Conservation (phyloP, 148 eudicot genomes). For the Rhododendron kiyosumense region DNA sequence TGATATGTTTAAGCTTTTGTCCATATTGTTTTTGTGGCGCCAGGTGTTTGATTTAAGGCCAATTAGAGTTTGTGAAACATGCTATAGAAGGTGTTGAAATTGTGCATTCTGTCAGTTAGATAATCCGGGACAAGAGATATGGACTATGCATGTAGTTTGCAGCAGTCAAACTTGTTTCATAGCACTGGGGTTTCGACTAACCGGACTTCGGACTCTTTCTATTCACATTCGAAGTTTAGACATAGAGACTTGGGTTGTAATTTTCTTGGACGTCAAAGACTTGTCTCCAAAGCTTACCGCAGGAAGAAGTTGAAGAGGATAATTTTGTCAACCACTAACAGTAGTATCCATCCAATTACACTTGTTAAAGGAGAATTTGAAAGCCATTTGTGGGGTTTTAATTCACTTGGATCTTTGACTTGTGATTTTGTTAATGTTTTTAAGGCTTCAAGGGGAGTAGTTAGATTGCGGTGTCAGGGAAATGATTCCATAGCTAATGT, state of each 20-base stretch:
- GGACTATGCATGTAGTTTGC: slow-evolving; percentile 61
- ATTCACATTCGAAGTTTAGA: slow-evolving; percentile 25
- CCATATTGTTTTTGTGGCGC: slow-evolving; percentile 9
- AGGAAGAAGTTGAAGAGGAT: slow-evolving; percentile 38
- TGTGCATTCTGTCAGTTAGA: background rate
- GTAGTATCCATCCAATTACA: slow-evolving; percentile 8
- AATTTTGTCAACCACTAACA: slow-evolving; percentile 13
- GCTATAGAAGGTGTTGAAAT: background rate
- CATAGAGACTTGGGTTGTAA: slow-evolving; percentile 26
- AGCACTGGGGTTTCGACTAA: slow-evolving; percentile 35
- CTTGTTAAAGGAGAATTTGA: slow-evolving; percentile 21
- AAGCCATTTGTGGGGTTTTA: slow-evolving; percentile 22
- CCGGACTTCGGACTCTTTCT: slow-evolving; percentile 26
- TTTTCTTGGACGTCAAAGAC: slow-evolving; percentile 30
- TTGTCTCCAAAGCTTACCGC: slow-evolving; percentile 21
- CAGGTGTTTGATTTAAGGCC: slow-evolving; percentile 30
- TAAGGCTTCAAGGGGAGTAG: slow-evolving; percentile 23
- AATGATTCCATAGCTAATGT: slow-evolving; percentile 63
- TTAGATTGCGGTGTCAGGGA: slow-evolving; percentile 49
- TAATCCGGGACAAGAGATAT: slow-evolving; percentile 18
- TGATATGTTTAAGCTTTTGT: background rate
- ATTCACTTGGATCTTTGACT: slow-evolving; percentile 17
- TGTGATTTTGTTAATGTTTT: slow-evolving; percentile 13
- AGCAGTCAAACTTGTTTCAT: slow-evolving; percentile 39
- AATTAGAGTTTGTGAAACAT: slow-evolving; percentile 17